Evolutionary conservation across 148 eudicot genomes (phyloP), one percentile per base, ranked within the genome.

Genomic region (Rhododendron mucronatum): DNA sequence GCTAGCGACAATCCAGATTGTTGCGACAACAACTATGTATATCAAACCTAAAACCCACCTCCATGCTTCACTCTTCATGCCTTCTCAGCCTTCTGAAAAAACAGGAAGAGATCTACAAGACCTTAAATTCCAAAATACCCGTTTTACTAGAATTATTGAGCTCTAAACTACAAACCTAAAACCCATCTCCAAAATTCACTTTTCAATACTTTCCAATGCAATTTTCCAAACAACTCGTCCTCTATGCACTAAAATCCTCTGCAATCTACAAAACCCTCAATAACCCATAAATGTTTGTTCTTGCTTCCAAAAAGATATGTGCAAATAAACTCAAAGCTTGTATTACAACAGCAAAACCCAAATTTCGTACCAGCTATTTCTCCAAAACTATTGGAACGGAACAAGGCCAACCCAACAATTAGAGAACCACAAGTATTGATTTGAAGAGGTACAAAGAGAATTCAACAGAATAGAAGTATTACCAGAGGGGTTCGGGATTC

Each of bases 1-100:
- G 88, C 99, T 97, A 89, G 98, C 98, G 87, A 98, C 98, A 90
- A 97, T 95, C 99, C 99, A 97, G 84, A 97, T 97, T 16, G 89
- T 65, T 37, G 99, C 99, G 13, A 97, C 99, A 78, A 92, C 90
- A 82, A 95, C 82, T 79, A 97, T 97, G 85, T 95, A 97, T 65
- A 85, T 84, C 87, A 97, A 90, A 71, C 99, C 99, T 88, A 97
- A 85, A 86, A 90, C 87, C 98, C 99, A 97, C 91, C 90, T 95
- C 93, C 95, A 89, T 48, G 86, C 83, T 87, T 91, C 91, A 85
- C 76, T 92, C 87, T 83, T 95, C 99, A 97, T 97, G 84, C 85
- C 86, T 86, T 83, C 82, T 1, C 5, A 18, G 67, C 67, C 48
- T 78, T 83, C 75, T 39, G 75, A 33, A 65, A 65, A 65, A 83